Base-by-base conservation (phyloP, 2,329 filamentous ascomycete species). In the Fusarium sp. region DNA sequence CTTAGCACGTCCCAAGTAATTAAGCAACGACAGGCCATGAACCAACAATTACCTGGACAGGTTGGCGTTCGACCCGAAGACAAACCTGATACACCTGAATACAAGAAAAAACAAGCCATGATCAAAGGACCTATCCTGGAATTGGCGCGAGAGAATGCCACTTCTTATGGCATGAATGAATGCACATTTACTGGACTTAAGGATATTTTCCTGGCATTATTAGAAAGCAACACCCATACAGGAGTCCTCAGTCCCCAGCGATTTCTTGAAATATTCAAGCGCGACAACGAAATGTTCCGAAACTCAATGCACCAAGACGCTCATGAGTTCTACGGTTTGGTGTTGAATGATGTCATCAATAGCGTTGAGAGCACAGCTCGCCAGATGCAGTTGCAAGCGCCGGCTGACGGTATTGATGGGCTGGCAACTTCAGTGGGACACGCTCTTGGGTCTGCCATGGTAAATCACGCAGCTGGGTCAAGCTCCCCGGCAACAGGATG, bases 231-330 rank as follows among this genome's bases (percentile, higher is more conserved):
- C 66, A 92, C 92, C 42, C 90, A 94, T 60, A 96, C 93, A 10
- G 96, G 96, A 18, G 94, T 99, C 14, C 87, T 98, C 44, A 97
- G 95, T 77, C 96, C 96, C 3, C 91, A 95, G 76, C 92, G 95
- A 69, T 98, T 99, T 71, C 86, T 99, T 38, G 95, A 99, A 78
- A 95, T 98, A 30, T 90, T 99, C 77, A 93, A 95, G 78, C 90
- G 93, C 69, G 94, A 98, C 76, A 97, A 99, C 79, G 96, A 99
- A 80, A 95, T 97, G 92, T 99, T 99, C 77, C 91, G 94, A 64
- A 95, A 94, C 41, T 93, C 95, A 7, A 97, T 98, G 93, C 96
- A 99, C 80, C 96, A 99, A 80, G 96, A 99, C 79, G 96, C 96
- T 2, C 96, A 99, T 80, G 96, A 99, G 79, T 99, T 99, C 74